Percentiles rank a stretch among this genome's conserved stretches.
Evolutionary conservation across 805 yeast species (phyloP).

Genomic region (Ogataea ganodermae): DNA sequence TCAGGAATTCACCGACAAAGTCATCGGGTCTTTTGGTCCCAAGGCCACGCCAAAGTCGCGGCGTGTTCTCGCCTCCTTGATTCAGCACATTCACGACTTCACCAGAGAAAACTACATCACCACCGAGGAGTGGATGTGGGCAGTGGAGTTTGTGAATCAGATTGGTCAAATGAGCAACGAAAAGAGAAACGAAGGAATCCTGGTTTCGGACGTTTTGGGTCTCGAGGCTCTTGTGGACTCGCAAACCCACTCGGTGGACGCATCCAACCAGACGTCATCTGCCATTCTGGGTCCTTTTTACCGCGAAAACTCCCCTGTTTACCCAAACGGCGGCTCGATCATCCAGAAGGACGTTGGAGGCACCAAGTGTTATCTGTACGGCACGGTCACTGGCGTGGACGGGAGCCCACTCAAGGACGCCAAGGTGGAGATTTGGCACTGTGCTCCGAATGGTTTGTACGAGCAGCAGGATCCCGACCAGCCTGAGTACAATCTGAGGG

Average conservation of each 20-base stretch:
- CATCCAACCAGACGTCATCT: conserved; percentile 30
- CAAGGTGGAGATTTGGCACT: conserved; percentile 39
- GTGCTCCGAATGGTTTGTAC: conserved; percentile 40
- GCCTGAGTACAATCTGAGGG: conserved; percentile 38
- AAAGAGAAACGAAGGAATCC: conserved; percentile 36
- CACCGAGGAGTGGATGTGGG: conserved; percentile 39
- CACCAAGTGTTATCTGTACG: conserved; percentile 30
- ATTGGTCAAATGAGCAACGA: conserved; percentile 38
- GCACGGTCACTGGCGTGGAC: conserved; percentile 30
- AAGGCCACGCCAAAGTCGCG: conserved; percentile 30
- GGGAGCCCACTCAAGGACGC: conserved; percentile 36
- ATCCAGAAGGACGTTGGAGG: conserved; percentile 38
- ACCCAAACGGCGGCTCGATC: conserved; percentile 36
- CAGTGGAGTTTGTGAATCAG: conserved; percentile 34
- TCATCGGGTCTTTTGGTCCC: conserved; percentile 34
- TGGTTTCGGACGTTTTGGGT: conserved; percentile 39
- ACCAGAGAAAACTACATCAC: conserved; percentile 38
- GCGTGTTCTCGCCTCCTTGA: conserved; percentile 29
- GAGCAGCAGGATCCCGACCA: conserved; percentile 41
- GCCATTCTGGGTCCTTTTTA: conserved; percentile 41
- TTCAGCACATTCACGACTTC: conserved; percentile 40
- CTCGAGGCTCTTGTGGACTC: conserved; percentile 38
- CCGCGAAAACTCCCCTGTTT: conserved; percentile 34
- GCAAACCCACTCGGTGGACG: conserved; percentile 29
- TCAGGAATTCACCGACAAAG: conserved; percentile 32